Evolutionary conservation across 176 grass and related monocot species (phyloP), one percentile per base, ranked within the genome.

Genomic region (Musa schizocarpa): DNA sequence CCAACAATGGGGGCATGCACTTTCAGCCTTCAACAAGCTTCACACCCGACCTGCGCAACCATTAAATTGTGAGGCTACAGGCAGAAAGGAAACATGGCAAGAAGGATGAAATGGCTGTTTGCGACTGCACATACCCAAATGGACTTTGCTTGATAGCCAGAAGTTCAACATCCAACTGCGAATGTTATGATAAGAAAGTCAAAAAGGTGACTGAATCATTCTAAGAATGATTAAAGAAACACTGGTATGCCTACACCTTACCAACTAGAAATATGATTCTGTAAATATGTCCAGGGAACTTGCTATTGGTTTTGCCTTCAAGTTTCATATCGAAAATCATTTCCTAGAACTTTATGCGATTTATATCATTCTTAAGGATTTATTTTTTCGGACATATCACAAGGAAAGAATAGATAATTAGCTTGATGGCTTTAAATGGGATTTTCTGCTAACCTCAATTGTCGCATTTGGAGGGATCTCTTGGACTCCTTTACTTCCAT

Each of bases 401-500:
- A n/a, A 61, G 57, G 57, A 61, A n/a, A 61, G 6, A 61, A 50
- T 69, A 17, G 13, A 69, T 17, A n/a, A 62, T 24, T 19, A 13
- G 9, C 1, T 6, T 64, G 19, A 76, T 48, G 11, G 24, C 6
- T 25, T 26, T 49, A 23, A 24, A 8, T 27, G 16, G 6, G 25
- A 27, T 24, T 14, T 16, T 11, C 21, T 82, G 6, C 74, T 65
- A 75, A 89, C 95, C 90, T 99, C 95, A 73, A 99, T 91, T 69
- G 88, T 99, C 81, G 90, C 88, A 89, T 92, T 94, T 75, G 88
- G 86, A 80, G 95, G 95, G 85, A 99, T 94, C 78, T 99, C 95
- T 84, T 99, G 90, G 75, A 99, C 82, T 9, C 95, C 95, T 81
- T 84, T 99, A 80, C 84, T 94, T 73, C 90, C 95, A 82, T 94